Evolutionary conservation across 139 green algal genomes (phyloP).

Genomic region (Chlamydomonas schloesseri): DNA sequence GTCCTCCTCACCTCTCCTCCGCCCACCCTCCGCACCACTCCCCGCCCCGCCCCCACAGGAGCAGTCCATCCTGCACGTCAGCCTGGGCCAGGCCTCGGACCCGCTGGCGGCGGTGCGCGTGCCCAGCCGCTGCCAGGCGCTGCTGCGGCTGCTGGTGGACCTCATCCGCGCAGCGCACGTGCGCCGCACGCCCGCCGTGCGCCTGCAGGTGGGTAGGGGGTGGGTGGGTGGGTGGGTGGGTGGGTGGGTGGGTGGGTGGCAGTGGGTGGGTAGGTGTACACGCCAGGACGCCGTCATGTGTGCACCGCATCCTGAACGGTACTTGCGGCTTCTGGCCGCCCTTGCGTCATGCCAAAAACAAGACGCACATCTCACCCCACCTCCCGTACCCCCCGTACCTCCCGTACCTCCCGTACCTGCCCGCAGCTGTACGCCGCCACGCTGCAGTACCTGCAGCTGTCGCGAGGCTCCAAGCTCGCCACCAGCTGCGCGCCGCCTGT

Average conservation of each 20-base stretch:
- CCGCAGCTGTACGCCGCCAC: slow-evolving; percentile 68
- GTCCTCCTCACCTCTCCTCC: no score
- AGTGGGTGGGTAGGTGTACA: no score
- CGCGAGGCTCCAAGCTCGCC: slow-evolving; percentile 55
- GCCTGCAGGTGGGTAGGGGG: slow-evolving; percentile 50
- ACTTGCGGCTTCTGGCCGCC: no score
- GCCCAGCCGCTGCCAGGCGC: slow-evolving; percentile 60
- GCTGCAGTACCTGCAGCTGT: slow-evolving; percentile 76
- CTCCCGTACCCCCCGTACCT: no score
- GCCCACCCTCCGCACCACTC: no score
- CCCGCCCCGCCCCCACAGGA: slow-evolving; percentile 42
- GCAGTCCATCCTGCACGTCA: slow-evolving; percentile 54
- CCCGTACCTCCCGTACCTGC: no score
- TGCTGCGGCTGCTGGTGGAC: slow-evolving; percentile 68
- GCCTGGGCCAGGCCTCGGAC: slow-evolving; percentile 58
- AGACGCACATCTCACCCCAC: no score
- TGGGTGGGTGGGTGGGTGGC: no score
- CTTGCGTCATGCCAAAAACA: no score
- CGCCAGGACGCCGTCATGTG: no score
- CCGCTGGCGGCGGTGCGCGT: slow-evolving; percentile 52
- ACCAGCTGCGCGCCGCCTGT: slow-evolving; percentile 31
- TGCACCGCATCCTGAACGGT: no score
- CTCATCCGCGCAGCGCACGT: slow-evolving; percentile 33
- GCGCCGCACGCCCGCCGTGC: slow-evolving; percentile 51
- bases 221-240: no score